phyloP scores from a whole-genome alignment of 2,329 filamentous ascomycete species.

The Apiospora kogelbergensis region DNA sequence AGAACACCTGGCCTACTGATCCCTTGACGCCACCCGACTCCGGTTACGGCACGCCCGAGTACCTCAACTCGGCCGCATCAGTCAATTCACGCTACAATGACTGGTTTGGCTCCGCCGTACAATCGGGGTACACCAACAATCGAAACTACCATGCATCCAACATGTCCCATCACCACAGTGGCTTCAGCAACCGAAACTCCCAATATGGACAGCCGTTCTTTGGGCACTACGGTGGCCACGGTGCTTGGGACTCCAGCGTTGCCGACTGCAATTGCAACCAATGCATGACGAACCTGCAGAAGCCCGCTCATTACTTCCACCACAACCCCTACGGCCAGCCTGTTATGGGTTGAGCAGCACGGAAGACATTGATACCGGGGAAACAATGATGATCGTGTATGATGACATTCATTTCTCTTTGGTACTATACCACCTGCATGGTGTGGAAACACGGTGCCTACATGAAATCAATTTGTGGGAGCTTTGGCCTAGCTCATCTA shows the following conservation, averaged over 20 bases:
- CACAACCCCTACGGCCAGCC: conserved; percentile 52
- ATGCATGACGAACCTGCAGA: conserved; percentile 45
- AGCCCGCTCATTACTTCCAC: conserved; percentile 49
- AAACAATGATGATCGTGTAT: not conserved
- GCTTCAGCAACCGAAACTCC: conserved; percentile 15
- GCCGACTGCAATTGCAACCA: conserved; percentile 50
- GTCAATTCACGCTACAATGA: conserved; percentile 57
- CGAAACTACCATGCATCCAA: conserved; percentile 44
- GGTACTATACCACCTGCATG: conserved; percentile 18
- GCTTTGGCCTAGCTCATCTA: not conserved
- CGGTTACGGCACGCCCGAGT: conserved; percentile 61
- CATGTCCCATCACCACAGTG: conserved; percentile 30
- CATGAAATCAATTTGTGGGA: not conserved
- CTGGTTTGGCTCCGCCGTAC: conserved; percentile 48
- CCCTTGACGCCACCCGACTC: conserved; percentile 61
- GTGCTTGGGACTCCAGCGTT: conserved; percentile 51
- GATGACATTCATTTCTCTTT: conserved; percentile 13
- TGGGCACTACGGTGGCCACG: conserved; percentile 41
- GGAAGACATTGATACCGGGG: not conserved
- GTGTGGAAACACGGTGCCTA: conserved; percentile 10
- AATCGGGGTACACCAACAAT: conserved; percentile 30
- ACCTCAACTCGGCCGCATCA: conserved; percentile 54
- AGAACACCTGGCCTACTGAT: conserved; percentile 38
- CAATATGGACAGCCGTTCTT: conserved; percentile 46
- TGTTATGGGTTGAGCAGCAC: conserved; percentile 49